Conservation (phyloP, 192 early-diverging fungal genomes). For the Spizellomyces punctatus region DNA sequence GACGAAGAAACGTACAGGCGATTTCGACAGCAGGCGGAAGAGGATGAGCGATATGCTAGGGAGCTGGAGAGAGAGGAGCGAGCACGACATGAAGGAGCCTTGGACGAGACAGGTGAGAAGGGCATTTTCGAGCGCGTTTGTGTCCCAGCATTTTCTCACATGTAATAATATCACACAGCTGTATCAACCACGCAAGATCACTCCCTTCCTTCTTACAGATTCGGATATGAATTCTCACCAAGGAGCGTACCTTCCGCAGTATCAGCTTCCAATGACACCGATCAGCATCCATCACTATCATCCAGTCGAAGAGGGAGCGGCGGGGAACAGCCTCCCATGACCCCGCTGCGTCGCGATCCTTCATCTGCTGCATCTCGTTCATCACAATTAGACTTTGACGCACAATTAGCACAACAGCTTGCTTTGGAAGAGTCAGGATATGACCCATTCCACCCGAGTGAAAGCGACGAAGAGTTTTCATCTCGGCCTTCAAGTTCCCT, state of each 20-base stretch:
- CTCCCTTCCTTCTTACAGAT: not conserved
- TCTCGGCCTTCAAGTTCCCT: not conserved
- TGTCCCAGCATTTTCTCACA: no score
- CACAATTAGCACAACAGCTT: not conserved
- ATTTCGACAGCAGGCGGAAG: not conserved
- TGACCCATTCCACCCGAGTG: not conserved
- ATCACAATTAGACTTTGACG: not conserved
- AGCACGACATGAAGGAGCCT: not conserved
- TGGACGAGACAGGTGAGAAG: not conserved
- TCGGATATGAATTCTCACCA: not conserved
- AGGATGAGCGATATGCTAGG: not conserved
- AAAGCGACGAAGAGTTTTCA: not conserved
- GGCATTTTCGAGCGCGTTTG: not conserved
- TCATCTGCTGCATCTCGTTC: not conserved
- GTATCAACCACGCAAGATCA: not conserved
- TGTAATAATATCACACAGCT: no score
- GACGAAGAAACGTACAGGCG: not conserved
- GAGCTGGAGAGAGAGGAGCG: not conserved
- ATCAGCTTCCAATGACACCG: not conserved
- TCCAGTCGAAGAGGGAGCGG: not conserved
- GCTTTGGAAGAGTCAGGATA: not conserved
- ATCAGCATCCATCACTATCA: not conserved
- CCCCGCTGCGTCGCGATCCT: not conserved
- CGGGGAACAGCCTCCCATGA: not conserved
- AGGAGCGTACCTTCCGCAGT: not conserved